Percentiles rank a stretch among this genome's conserved stretches.
These are phyloP conservation scores for Ascoidea rubescens DNA, from an alignment of 805 yeast species.

Conservation along the genomic window DNA sequence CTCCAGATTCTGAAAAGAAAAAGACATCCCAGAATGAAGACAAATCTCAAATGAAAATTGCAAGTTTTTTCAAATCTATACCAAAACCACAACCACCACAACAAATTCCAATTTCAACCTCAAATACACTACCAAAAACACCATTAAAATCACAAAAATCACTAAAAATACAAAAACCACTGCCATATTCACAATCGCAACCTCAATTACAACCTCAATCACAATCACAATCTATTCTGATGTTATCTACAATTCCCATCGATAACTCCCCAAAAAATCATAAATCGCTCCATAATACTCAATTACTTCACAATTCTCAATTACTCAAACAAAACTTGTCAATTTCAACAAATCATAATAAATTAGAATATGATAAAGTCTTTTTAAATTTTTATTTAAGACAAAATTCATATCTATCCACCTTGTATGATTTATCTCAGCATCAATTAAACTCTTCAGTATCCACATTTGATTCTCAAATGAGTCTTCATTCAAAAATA, in stretches of 20 bases:
- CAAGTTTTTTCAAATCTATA: slow-evolving; percentile 5
- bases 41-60: slow-evolving; percentile 4
- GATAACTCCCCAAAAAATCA: too few species aligned
- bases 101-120: neutral
- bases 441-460: neutral
- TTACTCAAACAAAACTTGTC: neutral
- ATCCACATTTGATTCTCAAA: neutral
- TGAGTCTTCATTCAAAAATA: neutral
- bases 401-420: neutral
- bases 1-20: too few species aligned
- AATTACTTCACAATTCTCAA: too few species aligned
- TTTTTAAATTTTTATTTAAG: neutral
- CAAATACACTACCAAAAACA: too few species aligned
- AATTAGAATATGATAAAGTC: too few species aligned
- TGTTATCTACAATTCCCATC: too few species aligned
- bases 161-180: neutral
- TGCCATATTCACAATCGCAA: neutral
- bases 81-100: neutral
- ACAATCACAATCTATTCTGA: too few species aligned
- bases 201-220: neutral
- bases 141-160: neutral
- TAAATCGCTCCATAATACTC: too few species aligned
- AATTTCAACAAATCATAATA: neutral
- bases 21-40: neutral
- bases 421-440: neutral